These are phyloP conservation scores for Canariomyces notabilis DNA, from an alignment of 2,329 filamentous ascomycete species.

Conservation along the genomic window DNA sequence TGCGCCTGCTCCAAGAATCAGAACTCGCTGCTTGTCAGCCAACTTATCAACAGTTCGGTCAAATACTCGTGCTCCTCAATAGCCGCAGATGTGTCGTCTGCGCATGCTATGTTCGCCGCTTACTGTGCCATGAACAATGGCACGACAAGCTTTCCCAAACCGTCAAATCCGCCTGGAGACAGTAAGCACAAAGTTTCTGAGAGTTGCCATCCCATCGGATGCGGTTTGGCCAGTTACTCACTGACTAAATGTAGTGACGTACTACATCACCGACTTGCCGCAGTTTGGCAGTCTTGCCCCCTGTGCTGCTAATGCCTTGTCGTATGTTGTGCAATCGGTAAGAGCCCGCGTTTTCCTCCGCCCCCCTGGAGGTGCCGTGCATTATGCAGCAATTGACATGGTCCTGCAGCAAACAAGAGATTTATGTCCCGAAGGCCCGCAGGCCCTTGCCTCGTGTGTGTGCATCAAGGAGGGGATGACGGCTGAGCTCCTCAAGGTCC, in stretches of 20 bases:
- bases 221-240: not conserved
- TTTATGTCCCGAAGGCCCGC: conserved; percentile 42
- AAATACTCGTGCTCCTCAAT: conserved; percentile 42
- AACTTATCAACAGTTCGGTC: conserved; percentile 39
- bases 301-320: conserved; percentile 43
- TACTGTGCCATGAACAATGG: conserved; percentile 49
- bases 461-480: conserved; percentile 48
- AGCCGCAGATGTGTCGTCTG: conserved; percentile 43
- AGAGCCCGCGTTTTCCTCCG: conserved; percentile 12
- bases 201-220: too few relatives aligned
- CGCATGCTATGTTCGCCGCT: conserved; percentile 45
- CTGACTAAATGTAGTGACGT: conserved; percentile 36
- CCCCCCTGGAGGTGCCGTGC: not conserved
- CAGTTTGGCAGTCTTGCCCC: conserved; percentile 40
- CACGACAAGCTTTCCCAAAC: conserved; percentile 44
- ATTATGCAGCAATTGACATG: not conserved
- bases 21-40: conserved; percentile 41
- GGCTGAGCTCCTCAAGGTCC: conserved; percentile 35
- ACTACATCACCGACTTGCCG: conserved; percentile 49
- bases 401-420: conserved; percentile 32
- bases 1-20: conserved; percentile 50
- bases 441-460: conserved; percentile 48
- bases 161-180: conserved; percentile 45
- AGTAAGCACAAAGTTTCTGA: conserved; percentile 34
- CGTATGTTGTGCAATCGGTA: conserved; percentile 39